Conservation (phyloP, 1,139 yeast genomes). For the Saccharomyces hybrid region DNA sequence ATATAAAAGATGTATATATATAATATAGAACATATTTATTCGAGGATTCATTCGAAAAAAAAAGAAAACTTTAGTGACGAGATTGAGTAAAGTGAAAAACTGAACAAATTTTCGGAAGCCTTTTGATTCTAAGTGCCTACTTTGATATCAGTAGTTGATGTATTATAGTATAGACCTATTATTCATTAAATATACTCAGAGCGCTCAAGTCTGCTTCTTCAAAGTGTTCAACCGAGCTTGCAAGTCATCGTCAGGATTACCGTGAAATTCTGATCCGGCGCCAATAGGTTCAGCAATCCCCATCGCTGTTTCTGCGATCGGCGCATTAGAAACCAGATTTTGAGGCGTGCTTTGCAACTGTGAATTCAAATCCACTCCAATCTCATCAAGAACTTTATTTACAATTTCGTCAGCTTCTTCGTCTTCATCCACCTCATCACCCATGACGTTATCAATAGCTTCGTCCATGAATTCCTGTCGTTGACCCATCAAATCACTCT, state of each 20-base stretch:
- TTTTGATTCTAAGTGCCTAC: background rate
- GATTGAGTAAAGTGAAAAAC: background rate
- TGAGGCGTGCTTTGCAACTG: conserved; percentile 64
- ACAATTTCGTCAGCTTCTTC: conserved; percentile 93
- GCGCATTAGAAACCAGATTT: conserved; percentile 34
- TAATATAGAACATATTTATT: background rate
- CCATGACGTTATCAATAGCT: conserved; percentile 93
- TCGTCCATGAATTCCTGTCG: conserved; percentile 99
- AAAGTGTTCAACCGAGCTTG: conserved; percentile 85
- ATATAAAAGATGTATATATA: background rate
- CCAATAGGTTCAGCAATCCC: conserved; percentile 48
- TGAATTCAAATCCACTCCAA: conserved; percentile 77
- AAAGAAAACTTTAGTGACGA: background rate
- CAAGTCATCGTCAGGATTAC: conserved; percentile 66
- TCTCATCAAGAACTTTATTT: conserved; percentile 86
- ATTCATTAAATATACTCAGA: background rate
- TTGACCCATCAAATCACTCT: conserved; percentile 95
- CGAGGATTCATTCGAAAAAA: background rate
- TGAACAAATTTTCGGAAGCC: background rate
- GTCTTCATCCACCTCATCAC: conserved; percentile 64
- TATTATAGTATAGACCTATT: background rate
- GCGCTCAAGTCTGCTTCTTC: conserved; percentile 41
- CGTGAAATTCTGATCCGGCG: conserved; percentile 33
- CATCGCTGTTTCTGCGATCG: conserved; percentile 28
- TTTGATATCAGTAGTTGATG: background rate